Evolutionary conservation across 108 stramenopile species (phyloP), one percentile per base, ranked within the genome.

Genomic region (Nitzschia putrida): DNA sequence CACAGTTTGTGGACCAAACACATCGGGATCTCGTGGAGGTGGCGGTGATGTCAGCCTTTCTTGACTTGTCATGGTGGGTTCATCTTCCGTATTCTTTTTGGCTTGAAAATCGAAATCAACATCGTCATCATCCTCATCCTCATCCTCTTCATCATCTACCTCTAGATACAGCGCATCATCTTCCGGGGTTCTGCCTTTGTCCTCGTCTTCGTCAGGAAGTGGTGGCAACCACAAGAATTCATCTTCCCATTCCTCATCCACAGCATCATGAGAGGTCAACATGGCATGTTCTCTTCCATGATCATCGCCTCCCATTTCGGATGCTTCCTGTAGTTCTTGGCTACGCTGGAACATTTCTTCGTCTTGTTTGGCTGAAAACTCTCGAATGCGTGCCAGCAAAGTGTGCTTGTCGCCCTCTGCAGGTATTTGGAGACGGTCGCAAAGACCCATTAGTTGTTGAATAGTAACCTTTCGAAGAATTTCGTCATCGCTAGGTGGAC

Each of bases 1-100:
- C 3, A 92, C 93, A 0, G 88, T 85, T 41, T 86, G 76, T 75
- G 90, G 90, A 44, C 93, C 93, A 53, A 89, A 72, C 68, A 85
- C 93, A 53, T 90, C 87, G 18, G 84, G 82, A 69, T 83, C 66
- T 13, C 80, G 42, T 43, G 61, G 65, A 12, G 84, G 78, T 12
- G 87, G 90, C 13, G 80, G 85, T 37, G 88, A 83, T 37, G 89
- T 82, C 1, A 90, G 82, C 42, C 75, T 56, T 54, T 55, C 76
- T 52, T 21, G 50, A 45, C 7, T 40, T 21, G 24, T 77, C 29
- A 56, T 26, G 29, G 29, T 54, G 37, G 47, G 22, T 53, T 71
- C 53, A 23, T 57, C 43, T 3, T 66, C 51, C 13, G 44, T 51
- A 52, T 64, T 59, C 24, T 66, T 65, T 50, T 60, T 58, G 25